Evolutionary conservation across 192 early-diverging fungal species (phyloP).

Genomic region (Gryganskiella cystojenkinii): DNA sequence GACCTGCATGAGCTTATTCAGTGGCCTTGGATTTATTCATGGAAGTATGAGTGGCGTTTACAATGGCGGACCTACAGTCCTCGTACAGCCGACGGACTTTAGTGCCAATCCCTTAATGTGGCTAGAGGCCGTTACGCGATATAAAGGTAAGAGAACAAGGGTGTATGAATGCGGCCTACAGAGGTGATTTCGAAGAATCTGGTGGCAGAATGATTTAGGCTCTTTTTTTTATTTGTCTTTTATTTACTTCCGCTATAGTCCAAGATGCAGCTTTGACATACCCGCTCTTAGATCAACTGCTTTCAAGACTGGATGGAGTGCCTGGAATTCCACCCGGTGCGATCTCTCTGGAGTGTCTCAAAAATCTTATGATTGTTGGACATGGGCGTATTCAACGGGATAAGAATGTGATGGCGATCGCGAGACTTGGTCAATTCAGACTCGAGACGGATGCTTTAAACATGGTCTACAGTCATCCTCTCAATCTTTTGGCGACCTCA

Average conservation of each 20-base stretch:
- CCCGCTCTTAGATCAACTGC: slow-evolving; percentile 28
- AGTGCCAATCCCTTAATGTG: slow-evolving; percentile 43
- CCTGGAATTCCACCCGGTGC: background rate
- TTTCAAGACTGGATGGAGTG: slow-evolving; percentile 21
- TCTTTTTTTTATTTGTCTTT: too few species aligned
- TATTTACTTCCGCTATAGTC: background rate
- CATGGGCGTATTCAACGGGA: slow-evolving; percentile 40
- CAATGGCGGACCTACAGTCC: slow-evolving; percentile 42
- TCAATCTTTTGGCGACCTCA: slow-evolving; percentile 83
- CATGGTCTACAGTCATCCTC: slow-evolving; percentile 75
- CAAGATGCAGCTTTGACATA: slow-evolving; percentile 43
- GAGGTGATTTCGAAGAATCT: background rate
- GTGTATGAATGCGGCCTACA: background rate
- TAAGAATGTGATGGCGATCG: slow-evolving; percentile 15
- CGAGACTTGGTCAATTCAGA: slow-evolving; percentile 17
- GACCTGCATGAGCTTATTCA: slow-evolving; percentile 38
- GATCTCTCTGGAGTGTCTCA: slow-evolving; percentile 20
- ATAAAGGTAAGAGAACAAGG: slow-evolving; percentile 47
- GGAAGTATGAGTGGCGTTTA: slow-evolving; percentile 44
- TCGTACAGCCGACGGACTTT: slow-evolving; percentile 42
- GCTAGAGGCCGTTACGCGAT: slow-evolving; percentile 50
- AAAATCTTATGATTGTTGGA: slow-evolving; percentile 25
- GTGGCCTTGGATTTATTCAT: slow-evolving; percentile 47
- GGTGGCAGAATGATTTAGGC: too few species aligned
- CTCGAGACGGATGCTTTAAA: slow-evolving; percentile 73